These are phyloP conservation scores for Violaceomyces palustris DNA, from an alignment of 1,284 basidiomycete species.

Conservation along the genomic window DNA sequence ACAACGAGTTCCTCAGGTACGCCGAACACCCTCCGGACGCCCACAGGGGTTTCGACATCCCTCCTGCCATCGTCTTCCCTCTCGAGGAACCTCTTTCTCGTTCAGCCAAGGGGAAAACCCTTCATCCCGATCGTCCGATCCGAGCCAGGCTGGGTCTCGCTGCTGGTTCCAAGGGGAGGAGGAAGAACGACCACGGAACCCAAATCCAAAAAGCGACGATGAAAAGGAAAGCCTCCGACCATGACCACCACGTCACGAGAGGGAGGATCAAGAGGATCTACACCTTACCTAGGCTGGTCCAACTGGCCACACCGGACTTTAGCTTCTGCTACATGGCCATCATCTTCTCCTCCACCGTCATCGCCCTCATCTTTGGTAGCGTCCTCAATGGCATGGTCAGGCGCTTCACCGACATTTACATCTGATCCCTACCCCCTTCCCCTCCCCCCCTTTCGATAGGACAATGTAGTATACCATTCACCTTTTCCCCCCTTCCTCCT, in stretches of 20 bases:
- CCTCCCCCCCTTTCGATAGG: too few species aligned
- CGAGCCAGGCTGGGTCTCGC: too few species aligned
- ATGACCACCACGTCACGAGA: too few species aligned
- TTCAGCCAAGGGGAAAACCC: too few species aligned
- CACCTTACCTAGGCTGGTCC: conserved; percentile 73
- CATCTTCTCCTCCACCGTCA: conserved; percentile 46
- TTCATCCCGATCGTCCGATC: too few species aligned
- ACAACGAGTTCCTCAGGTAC: conserved; percentile 82
- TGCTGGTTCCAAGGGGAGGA: too few species aligned
- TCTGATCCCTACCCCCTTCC: too few species aligned
- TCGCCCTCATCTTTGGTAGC: conserved; percentile 84
- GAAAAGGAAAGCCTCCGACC: too few species aligned
- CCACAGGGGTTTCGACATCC: conserved; percentile 86
- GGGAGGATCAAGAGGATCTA: conserved; percentile 61
- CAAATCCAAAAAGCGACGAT: too few species aligned
- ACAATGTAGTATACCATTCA: too few species aligned
- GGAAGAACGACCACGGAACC: too few species aligned
- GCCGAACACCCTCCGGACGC: conserved; percentile 94
- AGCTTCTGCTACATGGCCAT: conserved; percentile 99
- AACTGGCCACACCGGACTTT: conserved; percentile 93
- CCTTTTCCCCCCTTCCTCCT: too few species aligned
- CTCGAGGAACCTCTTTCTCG: conserved; percentile 2
- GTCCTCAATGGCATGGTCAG: conserved; percentile 82
- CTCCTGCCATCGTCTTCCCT: conserved; percentile 59
- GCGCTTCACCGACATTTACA: conserved; percentile 59